Evolutionary conservation across 768 basidiomycete species (phyloP), one percentile per base, ranked within the genome.

Genomic region (Clathrus columnatus): DNA sequence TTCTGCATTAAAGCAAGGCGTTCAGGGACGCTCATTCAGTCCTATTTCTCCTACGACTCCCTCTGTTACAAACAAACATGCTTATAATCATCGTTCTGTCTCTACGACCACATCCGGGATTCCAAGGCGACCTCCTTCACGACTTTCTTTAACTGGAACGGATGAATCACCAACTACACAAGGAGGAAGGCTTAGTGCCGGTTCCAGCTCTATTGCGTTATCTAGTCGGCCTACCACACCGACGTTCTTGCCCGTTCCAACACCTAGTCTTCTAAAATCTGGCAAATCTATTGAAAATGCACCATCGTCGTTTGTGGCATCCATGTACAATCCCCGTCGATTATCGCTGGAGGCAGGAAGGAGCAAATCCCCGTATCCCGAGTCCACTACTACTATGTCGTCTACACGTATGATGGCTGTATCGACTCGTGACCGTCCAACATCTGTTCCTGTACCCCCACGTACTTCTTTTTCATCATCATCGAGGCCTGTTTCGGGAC

Each of bases 161-260:
- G 50, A 67, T 17, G 72, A 72, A 30, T 69, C 70, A 1, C 60
- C 71, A 29, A 70, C 69, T 28, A 70, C 26, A 21, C 43, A n/a
- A 29, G 43, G 69, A 51, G 68, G 73, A 55, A 76, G 78, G 54
- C 77, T 77, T 2, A 75, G 78, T 20, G 77, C 83, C 32, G 79
- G 76, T 26, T 68, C 77, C 18, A 82, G 80, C 59, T 80, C 83
- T 48, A 76, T 82, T 8, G 82, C 84, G 4, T 79, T 85, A 17
- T 70, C 75, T 4, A 86, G 85, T 36, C 81, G 87, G 1, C 87
- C 87, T 7, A 67, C 83, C 20, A 87, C 87, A 21, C 87, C 87
- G 7, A 87, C 86, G 17, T 83, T 85, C 62, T 73, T 90, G 23
- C 87, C 87, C n/a, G 60, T 87, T 27, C 84, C 87, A 2, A 75